Conservation (phyloP, 2,329 filamentous ascomycete species). For the Diaporthe ampelina region DNA sequence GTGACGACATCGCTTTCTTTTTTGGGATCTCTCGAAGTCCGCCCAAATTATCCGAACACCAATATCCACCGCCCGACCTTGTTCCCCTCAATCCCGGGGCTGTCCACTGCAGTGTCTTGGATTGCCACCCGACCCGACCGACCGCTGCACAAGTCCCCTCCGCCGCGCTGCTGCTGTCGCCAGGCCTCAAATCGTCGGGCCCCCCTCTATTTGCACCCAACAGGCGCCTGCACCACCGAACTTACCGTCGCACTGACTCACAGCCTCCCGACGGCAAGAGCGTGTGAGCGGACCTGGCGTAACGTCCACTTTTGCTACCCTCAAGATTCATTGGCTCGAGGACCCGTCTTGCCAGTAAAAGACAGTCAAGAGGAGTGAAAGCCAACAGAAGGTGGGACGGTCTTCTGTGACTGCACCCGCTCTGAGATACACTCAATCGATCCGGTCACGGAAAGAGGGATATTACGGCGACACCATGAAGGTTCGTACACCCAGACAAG, state of each 20-base stretch:
- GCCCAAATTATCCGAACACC: slow-evolving; percentile 30
- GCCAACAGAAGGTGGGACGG: slow-evolving; percentile 19
- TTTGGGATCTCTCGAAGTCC: slow-evolving; percentile 27
- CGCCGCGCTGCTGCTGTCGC: background rate
- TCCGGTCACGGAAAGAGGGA: slow-evolving; percentile 25
- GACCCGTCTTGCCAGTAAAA: slow-evolving; percentile 6
- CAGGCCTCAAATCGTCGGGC: slow-evolving; percentile 10
- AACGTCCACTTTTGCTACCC: slow-evolving; percentile 23
- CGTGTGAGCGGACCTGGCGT: slow-evolving; percentile 36
- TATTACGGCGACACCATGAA: slow-evolving; percentile 38
- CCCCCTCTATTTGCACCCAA: slow-evolving; percentile 3
- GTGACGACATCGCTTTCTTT: slow-evolving; percentile 37
- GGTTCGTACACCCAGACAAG: slow-evolving; percentile 35
- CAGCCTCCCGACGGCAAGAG: slow-evolving; percentile 39
- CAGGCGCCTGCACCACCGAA: slow-evolving; percentile 13
- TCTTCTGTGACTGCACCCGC: slow-evolving; percentile 31
- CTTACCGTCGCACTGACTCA: slow-evolving; percentile 38
- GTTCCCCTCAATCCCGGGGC: slow-evolving; percentile 7
- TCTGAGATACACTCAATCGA: slow-evolving; percentile 26
- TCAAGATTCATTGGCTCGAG: slow-evolving; percentile 31
- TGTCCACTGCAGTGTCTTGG: slow-evolving; percentile 20
- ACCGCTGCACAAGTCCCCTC: slow-evolving; percentile 11
- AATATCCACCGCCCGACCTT: slow-evolving; percentile 15
- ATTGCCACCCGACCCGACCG: slow-evolving; percentile 27
- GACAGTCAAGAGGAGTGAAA: background rate